A percentile compares a stretch with the other conserved stretches of the same genome.
phyloP scores from a whole-genome alignment of 257 asterid genomes.

The Euphrasia confusa region DNA sequence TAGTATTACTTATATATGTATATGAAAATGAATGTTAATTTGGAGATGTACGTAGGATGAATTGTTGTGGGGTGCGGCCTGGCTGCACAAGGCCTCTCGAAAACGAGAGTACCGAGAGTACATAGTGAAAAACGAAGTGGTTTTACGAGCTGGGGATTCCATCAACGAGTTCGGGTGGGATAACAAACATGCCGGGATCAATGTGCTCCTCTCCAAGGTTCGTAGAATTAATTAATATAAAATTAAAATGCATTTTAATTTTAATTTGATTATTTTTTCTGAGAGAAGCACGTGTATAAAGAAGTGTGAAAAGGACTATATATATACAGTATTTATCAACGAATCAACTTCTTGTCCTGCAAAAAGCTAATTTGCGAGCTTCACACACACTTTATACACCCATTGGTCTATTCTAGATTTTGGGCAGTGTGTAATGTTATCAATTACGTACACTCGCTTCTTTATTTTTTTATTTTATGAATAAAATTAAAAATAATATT shows the following conservation, averaged over 20 bases:
- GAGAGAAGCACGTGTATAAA: slow-evolving; percentile 40
- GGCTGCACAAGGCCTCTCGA: slow-evolving; percentile 91
- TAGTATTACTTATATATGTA: too few relatives aligned
- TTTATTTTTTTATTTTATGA: too few relatives aligned
- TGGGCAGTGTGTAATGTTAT: background rate
- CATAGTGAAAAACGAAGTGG: slow-evolving; percentile 68
- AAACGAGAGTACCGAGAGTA: slow-evolving; percentile 64
- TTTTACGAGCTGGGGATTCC: slow-evolving; percentile 78
- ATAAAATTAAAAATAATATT: too few relatives aligned
- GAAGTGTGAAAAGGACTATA: slow-evolving; percentile 17
- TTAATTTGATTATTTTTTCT: background rate
- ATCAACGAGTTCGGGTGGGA: slow-evolving; percentile 96
- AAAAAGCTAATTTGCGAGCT: slow-evolving; percentile 26
- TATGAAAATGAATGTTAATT: background rate
- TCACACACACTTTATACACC: slow-evolving; percentile 5
- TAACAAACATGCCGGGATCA: slow-evolving; percentile 89
- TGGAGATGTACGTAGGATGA: slow-evolving; percentile 45
- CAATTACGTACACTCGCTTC: background rate
- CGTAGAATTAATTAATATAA: background rate
- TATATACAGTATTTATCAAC: background rate
- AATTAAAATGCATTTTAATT: background rate
- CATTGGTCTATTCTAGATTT: slow-evolving; percentile 8
- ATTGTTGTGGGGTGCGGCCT: slow-evolving; percentile 86
- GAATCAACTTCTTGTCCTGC: slow-evolving; percentile 17
- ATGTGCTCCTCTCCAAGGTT: slow-evolving; percentile 86